Base-by-base conservation (phyloP, 2,329 filamentous ascomycete species). In the Penicillium polonicum region DNA sequence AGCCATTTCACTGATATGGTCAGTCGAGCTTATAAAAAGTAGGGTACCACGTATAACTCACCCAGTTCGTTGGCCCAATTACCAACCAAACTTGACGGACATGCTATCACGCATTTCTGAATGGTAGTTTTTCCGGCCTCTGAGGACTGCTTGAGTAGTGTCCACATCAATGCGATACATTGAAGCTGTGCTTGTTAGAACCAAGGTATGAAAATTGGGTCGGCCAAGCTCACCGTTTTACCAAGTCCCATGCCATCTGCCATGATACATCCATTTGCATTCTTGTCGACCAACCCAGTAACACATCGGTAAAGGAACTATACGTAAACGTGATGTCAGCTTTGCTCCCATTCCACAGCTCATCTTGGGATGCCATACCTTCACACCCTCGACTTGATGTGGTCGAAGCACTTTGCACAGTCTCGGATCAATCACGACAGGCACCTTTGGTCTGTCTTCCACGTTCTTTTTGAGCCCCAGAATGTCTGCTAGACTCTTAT, bases 171-270 rank as follows among this genome's bases (percentile, higher is more conserved):
- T 0, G 94, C 85, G 69, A 99, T 99, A 75, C 94, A 99, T 79
- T 99, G 94, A 43, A 99, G 78, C 67, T 79, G 44, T 9, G 17
- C 31, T n/a, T 21, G 60, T 74, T 48, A 74, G 66, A 46, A 56
- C 35, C 33, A 54, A 19, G n/a, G n/a, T 15, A 38, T 15, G 15
- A 29, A 38, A 49, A 25, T 39, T 1, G 17, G 27, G 31, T 33
- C 10, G 23, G 29, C 17, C 23, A 17, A 45, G 48, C 71, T 55
- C 74, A 80, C 78, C 19, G 94, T 99, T 78, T 99, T 99, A 56
- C 94, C 94, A 31, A 99, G 79, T 66, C 94, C 94, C 94, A 99
- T 99, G 73, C 97, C 94, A 73, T 99, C 94, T 52, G 94, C 94
- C 94, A 99, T 99, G 72, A 99, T 99, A 76, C 94, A 99, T 2